Base-by-base conservation (phyloP, 352 stramenopile genomes). In the Phytophthora lateralis region DNA sequence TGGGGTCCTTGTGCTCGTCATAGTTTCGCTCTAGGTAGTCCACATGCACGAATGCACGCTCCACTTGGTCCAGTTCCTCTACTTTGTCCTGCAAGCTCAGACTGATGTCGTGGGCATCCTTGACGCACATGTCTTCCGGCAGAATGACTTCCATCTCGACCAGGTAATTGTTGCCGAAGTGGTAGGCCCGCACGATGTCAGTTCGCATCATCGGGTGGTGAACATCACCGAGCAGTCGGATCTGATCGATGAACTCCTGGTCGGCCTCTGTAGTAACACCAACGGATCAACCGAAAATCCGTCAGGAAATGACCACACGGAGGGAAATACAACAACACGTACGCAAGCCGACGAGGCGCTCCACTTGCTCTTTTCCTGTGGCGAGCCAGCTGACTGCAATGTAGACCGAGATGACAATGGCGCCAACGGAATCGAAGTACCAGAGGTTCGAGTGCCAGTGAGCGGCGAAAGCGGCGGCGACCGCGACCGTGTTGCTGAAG, bases 31-130 rank as follows among this genome's bases (percentile, higher is more conserved):
- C 78, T 42, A 96, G 75, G 66, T 98, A 99, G 82, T 99, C 97
- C 47, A 99, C 96, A 66, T 99, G 97, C 42, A 99, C 97, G 76
- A 99, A 99, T 46, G 95, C 97, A 41, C 97, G 89, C 80, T 99
- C 97, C 11, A 99, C 97, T 66, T 96, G 90, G 60, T 98, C 91
- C n/a, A 97, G 70, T 38, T 77, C 85, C 71, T 99, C 97, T 66
- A 99, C 94, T 67, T 98, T 97, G 63, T 98, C 89, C 67, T 99
- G 96, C 45, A 99, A 81, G 55, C 95, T 95, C 56, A 99, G 89
- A 45, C 94, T 97, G 56, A 99, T 97, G 72, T 99, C 97, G 77
- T 99, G 97, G 32, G 88, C 91, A 42, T 98, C 93, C 51, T 88
- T 86, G 11, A 99, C 80, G 18, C 88, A 86, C 70, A 98, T 99